A percentile compares a stretch with the other conserved stretches of the same genome.
Evolutionary conservation across 148 eudicot species (phyloP).

Genomic region (Pouteria glomerata): DNA sequence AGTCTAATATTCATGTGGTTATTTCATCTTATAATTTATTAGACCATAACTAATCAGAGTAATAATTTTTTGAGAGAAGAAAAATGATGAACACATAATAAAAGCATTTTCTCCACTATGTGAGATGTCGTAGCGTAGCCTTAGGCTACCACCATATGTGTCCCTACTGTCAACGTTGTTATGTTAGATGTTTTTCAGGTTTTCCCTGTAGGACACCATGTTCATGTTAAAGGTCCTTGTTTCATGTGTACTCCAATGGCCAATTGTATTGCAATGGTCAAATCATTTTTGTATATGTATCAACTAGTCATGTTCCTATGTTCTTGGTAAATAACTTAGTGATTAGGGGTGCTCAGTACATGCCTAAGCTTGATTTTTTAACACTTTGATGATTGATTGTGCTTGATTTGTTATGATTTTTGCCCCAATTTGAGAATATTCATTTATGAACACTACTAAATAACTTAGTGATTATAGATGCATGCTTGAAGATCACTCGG

Average conservation of each 20-base stretch:
- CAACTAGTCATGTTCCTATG: neutral
- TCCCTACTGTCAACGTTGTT: neutral
- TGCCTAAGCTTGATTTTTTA: neutral
- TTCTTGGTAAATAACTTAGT: neutral
- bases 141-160: neutral
- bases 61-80: neutral
- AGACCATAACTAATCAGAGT: neutral
- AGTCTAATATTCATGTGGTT: too few species aligned
- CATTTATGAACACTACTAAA: slow-evolving; percentile 16
- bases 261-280: neutral
- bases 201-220: neutral
- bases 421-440: neutral
- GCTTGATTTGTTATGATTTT: neutral
- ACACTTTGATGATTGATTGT: neutral
- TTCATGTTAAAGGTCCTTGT: neutral
- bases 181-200: neutral
- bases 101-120: neutral
- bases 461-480: too few species aligned
- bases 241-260: neutral
- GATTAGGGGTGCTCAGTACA: neutral
- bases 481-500: too few species aligned
- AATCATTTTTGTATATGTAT: neutral
- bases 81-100: neutral
- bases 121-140: neutral
- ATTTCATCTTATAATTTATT: neutral